A percentile compares a stretch with the other conserved stretches of the same genome.
These are phyloP conservation scores for Lanmaoa pseudosensibilis DNA, from an alignment of 768 basidiomycete species.

Conservation along the genomic window DNA sequence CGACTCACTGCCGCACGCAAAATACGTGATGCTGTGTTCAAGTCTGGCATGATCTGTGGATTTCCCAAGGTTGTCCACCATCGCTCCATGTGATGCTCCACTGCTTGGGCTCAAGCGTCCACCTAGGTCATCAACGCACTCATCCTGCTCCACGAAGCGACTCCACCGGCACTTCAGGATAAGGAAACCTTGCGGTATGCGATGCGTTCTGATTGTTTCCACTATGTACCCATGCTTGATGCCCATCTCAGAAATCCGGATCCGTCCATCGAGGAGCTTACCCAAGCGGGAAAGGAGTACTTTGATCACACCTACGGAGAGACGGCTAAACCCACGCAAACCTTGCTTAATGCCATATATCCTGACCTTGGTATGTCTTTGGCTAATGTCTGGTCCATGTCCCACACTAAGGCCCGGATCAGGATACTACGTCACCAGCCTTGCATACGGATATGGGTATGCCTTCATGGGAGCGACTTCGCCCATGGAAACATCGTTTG, in stretches of 20 bases:
- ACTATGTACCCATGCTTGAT: neutral
- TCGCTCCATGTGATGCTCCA: neutral
- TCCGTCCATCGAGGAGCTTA: constrained; percentile 44
- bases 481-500: constrained; percentile 56
- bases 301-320: constrained; percentile 58
- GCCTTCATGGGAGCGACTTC: constrained; percentile 47
- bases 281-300: constrained; percentile 40
- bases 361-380: constrained; percentile 59
- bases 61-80: constrained; percentile 49
- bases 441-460: constrained; percentile 61
- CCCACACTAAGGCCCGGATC: neutral
- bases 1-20: constrained; percentile 48
- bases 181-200: constrained; percentile 46
- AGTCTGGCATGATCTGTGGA: constrained; percentile 56
- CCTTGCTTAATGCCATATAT: constrained; percentile 49
- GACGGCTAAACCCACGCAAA: constrained; percentile 48
- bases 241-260: constrained; percentile 38
- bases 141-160: constrained; percentile 47
- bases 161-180: constrained; percentile 53
- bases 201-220: neutral
- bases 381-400: neutral
- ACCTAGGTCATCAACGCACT: constrained; percentile 53
- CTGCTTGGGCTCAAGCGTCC: neutral
- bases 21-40: constrained; percentile 63
- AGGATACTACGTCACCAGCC: constrained; percentile 55